phyloP scores from a whole-genome alignment of 768 basidiomycete species.

The Vishniacozyma victoriae region DNA sequence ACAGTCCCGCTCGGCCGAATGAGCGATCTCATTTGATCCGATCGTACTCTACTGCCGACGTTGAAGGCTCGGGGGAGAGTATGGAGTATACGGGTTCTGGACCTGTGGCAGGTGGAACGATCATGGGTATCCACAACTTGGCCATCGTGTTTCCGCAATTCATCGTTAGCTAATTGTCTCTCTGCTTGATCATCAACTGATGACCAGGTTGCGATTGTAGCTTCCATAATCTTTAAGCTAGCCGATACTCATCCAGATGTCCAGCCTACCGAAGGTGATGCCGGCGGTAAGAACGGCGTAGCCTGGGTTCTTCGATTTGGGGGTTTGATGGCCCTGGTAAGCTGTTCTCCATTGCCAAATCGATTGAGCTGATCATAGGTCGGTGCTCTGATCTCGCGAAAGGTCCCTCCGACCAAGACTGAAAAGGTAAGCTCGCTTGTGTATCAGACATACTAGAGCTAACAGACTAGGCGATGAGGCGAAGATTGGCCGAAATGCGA shows the following conservation, averaged over 20 bases:
- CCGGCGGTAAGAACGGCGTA: slow-evolving; percentile 75
- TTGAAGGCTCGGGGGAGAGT: slow-evolving; percentile 38
- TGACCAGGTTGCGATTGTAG: slow-evolving; percentile 60
- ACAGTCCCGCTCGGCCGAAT: slow-evolving; percentile 18
- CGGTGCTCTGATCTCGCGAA: slow-evolving; percentile 71
- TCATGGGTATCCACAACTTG: slow-evolving; percentile 89
- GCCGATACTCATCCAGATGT: slow-evolving; percentile 54
- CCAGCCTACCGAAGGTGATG: slow-evolving; percentile 50
- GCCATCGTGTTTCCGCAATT: slow-evolving; percentile 94
- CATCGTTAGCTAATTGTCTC: slow-evolving; percentile 54
- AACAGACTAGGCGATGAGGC: slow-evolving; percentile 67
- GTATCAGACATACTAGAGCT: not conserved
- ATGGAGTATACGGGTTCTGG: slow-evolving; percentile 44
- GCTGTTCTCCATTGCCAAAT: slow-evolving; percentile 11
- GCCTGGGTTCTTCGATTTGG: slow-evolving; percentile 93
- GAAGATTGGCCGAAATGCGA: slow-evolving; percentile 68
- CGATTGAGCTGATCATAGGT: slow-evolving; percentile 43
- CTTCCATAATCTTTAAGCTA: slow-evolving; percentile 75
- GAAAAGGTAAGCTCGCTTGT: no score
- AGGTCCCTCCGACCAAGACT: slow-evolving; percentile 80
- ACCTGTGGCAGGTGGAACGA: slow-evolving; percentile 73
- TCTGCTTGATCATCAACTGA: not conserved
- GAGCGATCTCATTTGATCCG: slow-evolving; percentile 47
- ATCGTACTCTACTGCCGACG: slow-evolving; percentile 47
- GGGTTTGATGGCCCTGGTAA: slow-evolving; percentile 69